Evolutionary conservation across 805 yeast species (phyloP), one percentile per base, ranked within the genome.

Genomic region (Ogataea nakhonphanomensis): DNA sequence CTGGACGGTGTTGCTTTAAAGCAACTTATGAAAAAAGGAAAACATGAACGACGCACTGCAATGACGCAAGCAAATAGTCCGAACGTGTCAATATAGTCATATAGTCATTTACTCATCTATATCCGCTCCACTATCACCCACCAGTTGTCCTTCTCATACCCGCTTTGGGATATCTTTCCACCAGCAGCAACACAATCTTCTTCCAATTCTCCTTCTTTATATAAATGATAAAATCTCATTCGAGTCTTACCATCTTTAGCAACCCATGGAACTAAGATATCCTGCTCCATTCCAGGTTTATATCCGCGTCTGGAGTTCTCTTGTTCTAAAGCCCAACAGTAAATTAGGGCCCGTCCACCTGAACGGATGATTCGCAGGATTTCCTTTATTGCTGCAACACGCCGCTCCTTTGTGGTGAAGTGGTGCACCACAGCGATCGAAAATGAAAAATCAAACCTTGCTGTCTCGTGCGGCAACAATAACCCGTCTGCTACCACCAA

Each of bases 241-340:
- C 81, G 83, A 1, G 89, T 84, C 13, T 71, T 69, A 32, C 37
- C 40, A 5, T 23, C 47, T 25, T 55, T 53, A 42, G 81, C 65
- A 2, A 90, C 96, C 99, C 99, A 93, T 0, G 99, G 99, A 13
- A 93, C 96, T 53, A 93, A 64, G 1, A 91, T 85, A 58, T 93
- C 99, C 59, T 87, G 98, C 39, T 84, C 89, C 78, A 84, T 89
- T 8, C 95, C 95, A 50, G 80, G 90, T 49, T 84, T 81, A 65
- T 88, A 93, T 0, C 98, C 98, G 53, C 98, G 72, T 50, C 97
- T 71, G 0, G 95, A 84, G 17, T 70, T 73, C 42, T 81, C 84
- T 61, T 93, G 99, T 50, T 93, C 99, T 37, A 93, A 63, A 0
- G 99, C 99, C 99, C 99, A 93, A 37, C 95, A 95, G 59, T 91